A percentile compares a stretch with the other conserved stretches of the same genome.
Evolutionary conservation across 2,329 filamentous ascomycete species (phyloP).

Genomic region (Rhynchosporium graminicola): DNA sequence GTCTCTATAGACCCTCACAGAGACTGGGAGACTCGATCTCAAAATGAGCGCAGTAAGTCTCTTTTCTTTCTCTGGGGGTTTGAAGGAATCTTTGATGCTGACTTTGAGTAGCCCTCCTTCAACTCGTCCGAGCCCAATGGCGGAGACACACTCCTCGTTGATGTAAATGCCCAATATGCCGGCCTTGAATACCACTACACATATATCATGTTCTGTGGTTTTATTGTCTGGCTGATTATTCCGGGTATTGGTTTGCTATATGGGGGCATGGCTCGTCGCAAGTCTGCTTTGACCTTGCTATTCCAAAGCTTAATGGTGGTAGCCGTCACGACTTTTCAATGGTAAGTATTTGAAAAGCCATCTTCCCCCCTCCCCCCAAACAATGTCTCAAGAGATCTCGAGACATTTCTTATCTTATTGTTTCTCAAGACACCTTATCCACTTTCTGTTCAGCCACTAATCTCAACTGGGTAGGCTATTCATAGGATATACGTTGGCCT

Average conservation of each 20-base stretch:
- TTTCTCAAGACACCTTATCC: too few species aligned
- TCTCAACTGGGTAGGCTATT: slow-evolving; percentile 48
- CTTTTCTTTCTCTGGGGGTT: too few species aligned
- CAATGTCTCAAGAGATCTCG: too few species aligned
- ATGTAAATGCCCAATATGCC: slow-evolving; percentile 55
- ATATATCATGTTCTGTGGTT: slow-evolving; percentile 59
- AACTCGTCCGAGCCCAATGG: slow-evolving; percentile 48
- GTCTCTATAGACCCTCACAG: neutral
- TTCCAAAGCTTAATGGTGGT: slow-evolving; percentile 63
- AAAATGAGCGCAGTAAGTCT: slow-evolving; percentile 29
- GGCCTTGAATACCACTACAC: slow-evolving; percentile 63
- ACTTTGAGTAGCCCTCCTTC: slow-evolving; percentile 31
- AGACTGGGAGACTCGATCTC: neutral
- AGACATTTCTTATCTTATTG: too few species aligned
- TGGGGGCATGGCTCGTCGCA: slow-evolving; percentile 61
- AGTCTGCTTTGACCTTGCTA: slow-evolving; percentile 61
- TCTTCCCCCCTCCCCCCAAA: accelerated
- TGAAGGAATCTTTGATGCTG: slow-evolving; percentile 2
- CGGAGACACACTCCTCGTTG: slow-evolving; percentile 52
- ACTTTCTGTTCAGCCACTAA: too few species aligned
- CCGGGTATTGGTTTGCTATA: slow-evolving; percentile 67
- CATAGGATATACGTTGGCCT: slow-evolving; percentile 65
- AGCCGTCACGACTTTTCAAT: slow-evolving; percentile 56
- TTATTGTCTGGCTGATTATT: slow-evolving; percentile 67
- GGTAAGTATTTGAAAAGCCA: slow-evolving; percentile 14